Conservation (phyloP, 2,329 filamentous ascomycete genomes). For the Phialophora verrucosa region DNA sequence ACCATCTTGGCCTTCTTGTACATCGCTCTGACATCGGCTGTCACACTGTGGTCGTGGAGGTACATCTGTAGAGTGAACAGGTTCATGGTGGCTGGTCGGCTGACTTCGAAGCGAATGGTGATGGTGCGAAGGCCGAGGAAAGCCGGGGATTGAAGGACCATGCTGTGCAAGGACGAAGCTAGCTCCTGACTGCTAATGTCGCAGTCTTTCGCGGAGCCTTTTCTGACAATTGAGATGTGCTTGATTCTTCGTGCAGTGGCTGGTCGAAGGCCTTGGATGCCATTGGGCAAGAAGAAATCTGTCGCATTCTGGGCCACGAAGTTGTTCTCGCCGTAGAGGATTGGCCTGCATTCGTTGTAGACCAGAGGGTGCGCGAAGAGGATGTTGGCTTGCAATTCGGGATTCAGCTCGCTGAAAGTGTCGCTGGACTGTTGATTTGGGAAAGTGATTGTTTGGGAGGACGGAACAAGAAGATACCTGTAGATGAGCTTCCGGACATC, state of each 20-base stretch:
- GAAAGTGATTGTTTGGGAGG: conserved; percentile 15
- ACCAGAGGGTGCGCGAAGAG: conserved; percentile 23
- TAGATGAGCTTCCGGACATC: conserved; percentile 24
- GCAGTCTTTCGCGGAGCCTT: not conserved
- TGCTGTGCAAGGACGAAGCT: conserved; percentile 8
- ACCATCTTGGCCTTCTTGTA: conserved; percentile 25
- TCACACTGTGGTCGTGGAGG: not conserved
- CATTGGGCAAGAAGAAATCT: conserved; percentile 27
- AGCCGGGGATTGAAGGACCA: conserved; percentile 22
- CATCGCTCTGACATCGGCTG: not conserved
- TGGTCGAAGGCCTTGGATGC: conserved; percentile 22
- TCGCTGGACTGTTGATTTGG: not conserved
- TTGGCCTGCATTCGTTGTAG: conserved; percentile 25
- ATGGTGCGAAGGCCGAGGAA: conserved; percentile 24
- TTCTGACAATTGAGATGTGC: conserved; percentile 22
- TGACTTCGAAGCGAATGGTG: conserved; percentile 28
- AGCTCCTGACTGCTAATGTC: conserved; percentile 8
- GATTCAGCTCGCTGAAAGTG: conserved; percentile 10
- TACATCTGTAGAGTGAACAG: conserved; percentile 12
- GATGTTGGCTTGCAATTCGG: conserved; percentile 21
- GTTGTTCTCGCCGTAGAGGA: conserved; percentile 33
- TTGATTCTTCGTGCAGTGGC: conserved; percentile 23
- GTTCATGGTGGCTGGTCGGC: conserved; percentile 18
- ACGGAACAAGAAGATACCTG: conserved; percentile 24
- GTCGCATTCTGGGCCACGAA: conserved; percentile 26